Evolutionary conservation across 371 early-diverging fungal species (phyloP).

Genomic region (Mucor lusitanicus): DNA sequence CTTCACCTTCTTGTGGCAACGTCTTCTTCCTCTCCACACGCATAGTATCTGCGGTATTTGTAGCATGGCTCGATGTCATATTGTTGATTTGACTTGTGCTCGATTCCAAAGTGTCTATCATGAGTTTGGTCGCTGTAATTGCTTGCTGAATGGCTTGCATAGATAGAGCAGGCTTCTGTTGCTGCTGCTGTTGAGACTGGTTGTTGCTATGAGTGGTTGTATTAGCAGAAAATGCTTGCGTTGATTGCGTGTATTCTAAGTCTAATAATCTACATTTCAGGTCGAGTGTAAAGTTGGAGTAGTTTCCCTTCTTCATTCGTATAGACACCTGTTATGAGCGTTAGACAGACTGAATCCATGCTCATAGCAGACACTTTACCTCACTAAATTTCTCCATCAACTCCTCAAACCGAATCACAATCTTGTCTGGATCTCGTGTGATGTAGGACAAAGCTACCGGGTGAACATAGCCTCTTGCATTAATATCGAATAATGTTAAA

Average conservation of each 20-base stretch:
- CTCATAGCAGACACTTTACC: constrained; percentile 7
- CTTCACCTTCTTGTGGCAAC: neutral
- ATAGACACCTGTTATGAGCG: constrained; percentile 35
- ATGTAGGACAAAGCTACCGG: constrained; percentile 62
- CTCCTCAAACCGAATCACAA: constrained; percentile 47
- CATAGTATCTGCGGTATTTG: neutral
- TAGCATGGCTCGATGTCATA: neutral
- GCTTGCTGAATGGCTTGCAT: constrained; percentile 43
- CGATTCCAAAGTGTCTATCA: constrained; percentile 42
- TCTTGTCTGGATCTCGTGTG: constrained; percentile 55
- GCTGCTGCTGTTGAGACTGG: neutral
- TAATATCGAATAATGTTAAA: constrained; percentile 59
- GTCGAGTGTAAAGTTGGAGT: constrained; percentile 55
- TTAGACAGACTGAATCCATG: neutral
- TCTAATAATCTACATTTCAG: constrained; percentile 53
- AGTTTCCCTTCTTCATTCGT: constrained; percentile 60
- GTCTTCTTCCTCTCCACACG: neutral
- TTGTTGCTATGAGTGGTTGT: neutral
- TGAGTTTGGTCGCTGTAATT: constrained; percentile 29
- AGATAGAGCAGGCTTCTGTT: constrained; percentile 21
- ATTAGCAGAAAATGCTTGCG: neutral
- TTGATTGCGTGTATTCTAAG: constrained; percentile 49
- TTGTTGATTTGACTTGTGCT: constrained; percentile 23
- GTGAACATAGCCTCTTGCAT: constrained; percentile 63
- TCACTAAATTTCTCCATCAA: constrained; percentile 43